Percentiles rank a stretch among this genome's conserved stretches.
Evolutionary conservation across 1,139 yeast species (phyloP).

Genomic region (Suhomyces maxii): DNA sequence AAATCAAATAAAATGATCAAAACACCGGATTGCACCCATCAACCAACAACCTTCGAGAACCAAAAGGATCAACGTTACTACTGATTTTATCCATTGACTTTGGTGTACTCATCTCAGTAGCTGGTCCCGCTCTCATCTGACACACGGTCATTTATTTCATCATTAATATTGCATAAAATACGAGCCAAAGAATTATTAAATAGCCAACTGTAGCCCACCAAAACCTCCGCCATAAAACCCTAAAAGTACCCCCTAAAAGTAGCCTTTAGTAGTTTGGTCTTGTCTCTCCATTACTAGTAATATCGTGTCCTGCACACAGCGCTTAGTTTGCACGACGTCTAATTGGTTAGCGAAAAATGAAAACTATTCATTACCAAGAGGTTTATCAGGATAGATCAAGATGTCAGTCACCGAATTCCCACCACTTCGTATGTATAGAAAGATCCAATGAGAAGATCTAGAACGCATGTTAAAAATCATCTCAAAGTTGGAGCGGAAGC

Average conservation of each 20-base stretch:
- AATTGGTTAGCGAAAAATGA: slow-evolving; percentile 17
- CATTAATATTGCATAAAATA: not conserved
- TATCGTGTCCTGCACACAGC: slow-evolving; percentile 10
- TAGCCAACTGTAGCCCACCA: not conserved
- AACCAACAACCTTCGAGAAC: too few species aligned
- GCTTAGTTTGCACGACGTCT: slow-evolving; percentile 14
- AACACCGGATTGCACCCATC: too few species aligned
- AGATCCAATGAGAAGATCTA: too few species aligned
- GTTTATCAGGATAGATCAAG: slow-evolving; percentile 7
- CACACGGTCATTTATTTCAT: not conserved
- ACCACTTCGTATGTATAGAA: slow-evolving; percentile 47
- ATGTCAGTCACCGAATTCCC: slow-evolving; percentile 53
- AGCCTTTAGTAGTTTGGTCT: too few species aligned
- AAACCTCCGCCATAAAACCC: not conserved
- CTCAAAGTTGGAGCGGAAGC: too few species aligned
- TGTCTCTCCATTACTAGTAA: not conserved
- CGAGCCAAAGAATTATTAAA: too few species aligned
- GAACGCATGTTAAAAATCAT: too few species aligned
- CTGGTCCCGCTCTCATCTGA: too few species aligned
- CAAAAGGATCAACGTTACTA: too few species aligned
- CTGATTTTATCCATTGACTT: too few species aligned
- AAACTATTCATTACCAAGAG: not conserved
- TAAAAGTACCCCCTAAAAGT: not conserved
- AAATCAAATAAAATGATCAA: too few species aligned
- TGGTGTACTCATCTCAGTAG: too few species aligned